Base-by-base conservation (phyloP, 148 eudicot genomes). In the Oxyria digyna region DNA sequence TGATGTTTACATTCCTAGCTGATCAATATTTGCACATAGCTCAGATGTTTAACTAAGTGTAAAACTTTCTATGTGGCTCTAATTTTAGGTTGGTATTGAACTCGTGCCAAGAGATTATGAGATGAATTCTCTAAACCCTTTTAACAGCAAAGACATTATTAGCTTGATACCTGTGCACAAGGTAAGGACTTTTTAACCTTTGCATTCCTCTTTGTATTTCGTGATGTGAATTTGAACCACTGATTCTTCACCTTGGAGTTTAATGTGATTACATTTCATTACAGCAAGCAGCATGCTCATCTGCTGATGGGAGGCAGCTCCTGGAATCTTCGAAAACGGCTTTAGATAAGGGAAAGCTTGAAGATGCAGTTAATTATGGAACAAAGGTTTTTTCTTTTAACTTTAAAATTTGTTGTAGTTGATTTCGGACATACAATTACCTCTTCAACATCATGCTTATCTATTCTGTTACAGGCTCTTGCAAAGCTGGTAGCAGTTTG, bases 201-300 rank as follows among this genome's bases (percentile, higher is more conserved):
- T 43, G 20, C 27, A 54, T n/a, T n/a, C n/a, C n/a, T n/a, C n/a
- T n/a, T 68, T 74, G 45, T 66, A 29, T 29, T n/a, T 48, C 23
- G 69, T 27, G 23, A 33, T 5, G 5, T 33, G 37, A 33, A 2
- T 24, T n/a, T n/a, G 7, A 12, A 57, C 67, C 41, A 69, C 68
- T 70, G 68, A 65, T 66, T 62, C 67, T 50, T 50, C 27, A 50
- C 3, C 11, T 50, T 20, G 57, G 26, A 1, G 17, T 69, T 38
- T 0, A 23, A 42, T 41, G 20, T 8, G 4, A 62, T 24, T 29
- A 31, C 26, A n/a, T 71, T 54, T 6, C 24, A 49, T 69, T 81
- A 69, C 88, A 95, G 99, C 99, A 95, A 95, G 99, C 99, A 29
- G 99, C 99, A 62, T 95, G 99, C 74, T 95, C 99, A 50, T 91